Evolutionary conservation across 208 protist genomes (phyloP), one percentile per base, ranked within the genome.

Genomic region (Trypanosoma grayi): DNA sequence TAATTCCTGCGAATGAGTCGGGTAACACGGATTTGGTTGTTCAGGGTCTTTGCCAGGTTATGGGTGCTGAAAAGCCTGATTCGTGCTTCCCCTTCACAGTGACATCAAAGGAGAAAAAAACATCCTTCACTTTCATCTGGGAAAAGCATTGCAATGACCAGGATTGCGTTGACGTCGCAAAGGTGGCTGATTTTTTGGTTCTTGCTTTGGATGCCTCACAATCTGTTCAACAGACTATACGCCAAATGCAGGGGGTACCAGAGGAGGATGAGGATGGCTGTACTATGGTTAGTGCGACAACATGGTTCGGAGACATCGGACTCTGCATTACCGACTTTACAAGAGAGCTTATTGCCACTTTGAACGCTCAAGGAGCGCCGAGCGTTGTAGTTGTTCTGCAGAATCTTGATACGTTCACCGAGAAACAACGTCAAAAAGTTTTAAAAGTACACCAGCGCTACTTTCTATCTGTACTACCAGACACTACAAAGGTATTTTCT

Each of bases 241-340:
- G 61, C 8, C 66, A 92, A 25, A 63, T 92, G n/a, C 76, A 89
- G 53, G 75, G 81, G 11, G 16, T 57, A 18, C 57, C 33, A n/a
- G 55, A 61, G 9, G 37, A 50, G 13, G 44, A 50, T 50, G 46
- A 63, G 5, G 76, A 55, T 75, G 50, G 34, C 30, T 13, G 66
- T 60, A 43, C 72, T 7, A 57, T 70, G 22, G 82, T 73, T 0
- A 87, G 76, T 39, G 83, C 75, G 16, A 87, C 82, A 20, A 92
- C 85, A 0, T 95, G 88, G 85, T 92, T 85, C 70, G 86, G 79
- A 44, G 85, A 95, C 46, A 66, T 91, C 41, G 88, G 88, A 1
- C 48, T 95, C 2, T 95, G 88, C 57, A 91, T 95, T 58, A 95
- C 88, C 0, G 85, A 91, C 37, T 91, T 83, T 63, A 95, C 88